Conservation (phyloP, 2,329 filamentous ascomycete species). For the Fusarium multiceps region DNA sequence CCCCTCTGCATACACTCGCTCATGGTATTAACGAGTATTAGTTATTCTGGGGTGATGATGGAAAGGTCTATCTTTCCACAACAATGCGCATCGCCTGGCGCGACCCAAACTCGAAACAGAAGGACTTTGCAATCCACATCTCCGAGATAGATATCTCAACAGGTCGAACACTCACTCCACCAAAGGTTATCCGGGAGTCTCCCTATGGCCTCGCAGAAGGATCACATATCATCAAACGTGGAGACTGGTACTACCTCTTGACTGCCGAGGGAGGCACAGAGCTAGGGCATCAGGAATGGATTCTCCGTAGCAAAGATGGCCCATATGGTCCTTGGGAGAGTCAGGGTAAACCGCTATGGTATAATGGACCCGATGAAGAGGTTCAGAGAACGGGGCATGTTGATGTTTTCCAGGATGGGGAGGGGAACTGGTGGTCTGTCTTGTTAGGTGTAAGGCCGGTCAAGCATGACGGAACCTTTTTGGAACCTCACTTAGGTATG, state of each 20-base stretch:
- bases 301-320: slow-evolving; percentile 57
- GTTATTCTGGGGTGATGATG: slow-evolving; percentile 62
- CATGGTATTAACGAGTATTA: not conserved
- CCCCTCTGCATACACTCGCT: fast-evolving
- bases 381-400: slow-evolving; percentile 55
- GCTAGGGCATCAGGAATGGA: slow-evolving; percentile 63
- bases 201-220: slow-evolving; percentile 57
- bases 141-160: slow-evolving; percentile 57
- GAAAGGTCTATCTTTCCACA: slow-evolving; percentile 61
- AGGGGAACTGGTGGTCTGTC: slow-evolving; percentile 42
- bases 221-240: slow-evolving; percentile 45
- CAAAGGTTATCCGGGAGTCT: slow-evolving; percentile 52
- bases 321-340: slow-evolving; percentile 63
- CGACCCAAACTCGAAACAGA: slow-evolving; percentile 53
- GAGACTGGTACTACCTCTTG: slow-evolving; percentile 42
- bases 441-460: slow-evolving; percentile 40
- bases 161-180: slow-evolving; percentile 54
- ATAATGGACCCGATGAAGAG: slow-evolving; percentile 59
- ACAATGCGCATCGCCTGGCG: slow-evolving; percentile 52
- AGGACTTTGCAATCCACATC: slow-evolving; percentile 64
- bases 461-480: slow-evolving; percentile 10
- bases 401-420: slow-evolving; percentile 40
- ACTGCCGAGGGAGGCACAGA: slow-evolving; percentile 45
- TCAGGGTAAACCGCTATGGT: slow-evolving; percentile 42
- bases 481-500: slow-evolving; percentile 42